Evolutionary conservation across 192 early-diverging fungal genomes (phyloP).

Genomic region (Coemansia sp.): DNA sequence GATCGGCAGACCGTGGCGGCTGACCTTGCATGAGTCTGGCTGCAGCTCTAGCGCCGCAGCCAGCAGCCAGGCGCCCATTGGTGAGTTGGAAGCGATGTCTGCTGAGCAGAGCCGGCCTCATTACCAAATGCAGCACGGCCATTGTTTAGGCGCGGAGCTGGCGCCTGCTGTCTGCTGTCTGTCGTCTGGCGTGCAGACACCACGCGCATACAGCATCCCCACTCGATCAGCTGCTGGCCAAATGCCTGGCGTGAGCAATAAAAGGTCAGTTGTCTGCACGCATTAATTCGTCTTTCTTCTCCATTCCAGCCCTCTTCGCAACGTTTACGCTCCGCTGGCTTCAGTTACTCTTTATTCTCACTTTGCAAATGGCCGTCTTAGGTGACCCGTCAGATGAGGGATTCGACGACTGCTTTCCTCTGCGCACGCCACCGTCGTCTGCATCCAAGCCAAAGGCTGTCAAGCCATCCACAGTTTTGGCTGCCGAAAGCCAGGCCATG

Average conservation of each 20-base stretch:
- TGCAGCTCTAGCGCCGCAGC: slow-evolving; percentile 3
- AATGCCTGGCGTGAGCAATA: neutral
- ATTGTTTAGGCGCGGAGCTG: neutral
- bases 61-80: neutral
- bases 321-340: neutral
- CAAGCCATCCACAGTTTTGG: neutral
- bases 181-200: slow-evolving; percentile 1
- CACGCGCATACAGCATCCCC: neutral
- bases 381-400: slow-evolving; percentile 28
- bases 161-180: slow-evolving; percentile 4
- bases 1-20: slow-evolving; percentile 8
- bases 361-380: slow-evolving; percentile 11
- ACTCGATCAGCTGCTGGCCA: slow-evolving; percentile 16
- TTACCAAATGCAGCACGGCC: slow-evolving; percentile 3
- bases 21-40: slow-evolving; percentile 2
- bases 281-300: slow-evolving; percentile 8
- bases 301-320: neutral
- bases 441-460: neutral
- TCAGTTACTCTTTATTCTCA: neutral
- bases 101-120: neutral
- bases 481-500: slow-evolving; percentile 2
- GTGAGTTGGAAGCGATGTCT: neutral
- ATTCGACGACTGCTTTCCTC: slow-evolving; percentile 21
- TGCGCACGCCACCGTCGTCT: neutral
- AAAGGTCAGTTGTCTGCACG: slow-evolving; percentile 7